Conservation (phyloP, 2,329 filamentous ascomycete species). For the Hypomyces perniciosus region DNA sequence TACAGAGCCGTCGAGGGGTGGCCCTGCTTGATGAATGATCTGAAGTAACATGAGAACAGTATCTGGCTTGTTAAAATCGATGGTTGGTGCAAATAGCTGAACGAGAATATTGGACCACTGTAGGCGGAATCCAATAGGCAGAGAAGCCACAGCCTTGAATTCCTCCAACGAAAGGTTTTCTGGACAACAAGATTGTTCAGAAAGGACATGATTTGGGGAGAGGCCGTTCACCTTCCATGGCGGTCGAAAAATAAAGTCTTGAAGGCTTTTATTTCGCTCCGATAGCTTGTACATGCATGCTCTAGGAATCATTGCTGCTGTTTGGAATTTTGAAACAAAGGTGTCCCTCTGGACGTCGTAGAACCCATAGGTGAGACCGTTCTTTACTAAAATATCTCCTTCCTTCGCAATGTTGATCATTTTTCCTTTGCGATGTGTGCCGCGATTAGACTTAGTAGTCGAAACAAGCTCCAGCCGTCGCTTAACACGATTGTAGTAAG, state of each 20-base stretch:
- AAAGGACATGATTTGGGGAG: constrained; percentile 45
- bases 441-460: background rate
- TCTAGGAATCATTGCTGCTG: constrained; percentile 19
- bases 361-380: background rate
- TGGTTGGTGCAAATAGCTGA: constrained; percentile 39
- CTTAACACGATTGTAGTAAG: background rate
- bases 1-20: constrained; percentile 11
- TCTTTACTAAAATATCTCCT: background rate
- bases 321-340: constrained; percentile 7
- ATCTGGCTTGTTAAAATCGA: constrained; percentile 47
- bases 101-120: constrained; percentile 52
- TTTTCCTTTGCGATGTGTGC: background rate
- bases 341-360: background rate
- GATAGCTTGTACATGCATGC: constrained; percentile 38
- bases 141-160: constrained; percentile 43
- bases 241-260: constrained; percentile 34
- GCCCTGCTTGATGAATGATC: constrained; percentile 42
- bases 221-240: constrained; percentile 20
- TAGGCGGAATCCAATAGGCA: constrained; percentile 42
- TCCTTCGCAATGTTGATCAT: background rate
- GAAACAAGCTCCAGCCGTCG: background rate
- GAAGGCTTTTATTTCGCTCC: constrained; percentile 25
- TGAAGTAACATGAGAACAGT: constrained; percentile 45
- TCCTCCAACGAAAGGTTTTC: constrained; percentile 43
- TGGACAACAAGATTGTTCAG: constrained; percentile 42